phyloP scores from a whole-genome alignment of 192 early-diverging fungal genomes.

The Chytriomyces confervae region DNA sequence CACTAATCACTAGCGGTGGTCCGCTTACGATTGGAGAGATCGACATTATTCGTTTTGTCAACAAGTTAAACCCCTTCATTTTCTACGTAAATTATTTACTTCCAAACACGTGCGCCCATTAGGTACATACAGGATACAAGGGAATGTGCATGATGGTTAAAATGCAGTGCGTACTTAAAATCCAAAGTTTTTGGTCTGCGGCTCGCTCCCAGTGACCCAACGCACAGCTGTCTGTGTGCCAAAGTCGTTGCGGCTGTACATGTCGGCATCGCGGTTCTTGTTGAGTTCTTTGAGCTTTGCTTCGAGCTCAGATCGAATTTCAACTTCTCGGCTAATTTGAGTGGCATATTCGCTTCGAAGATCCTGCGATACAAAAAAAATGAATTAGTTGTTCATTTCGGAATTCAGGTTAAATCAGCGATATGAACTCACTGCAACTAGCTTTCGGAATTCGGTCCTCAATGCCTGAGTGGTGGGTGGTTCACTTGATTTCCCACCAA shows the following conservation, averaged over 20 bases:
- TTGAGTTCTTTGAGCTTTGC: conserved; percentile 5
- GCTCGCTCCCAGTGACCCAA: conserved; percentile 15
- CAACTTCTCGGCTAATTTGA: conserved; percentile 21
- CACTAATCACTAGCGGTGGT: conserved; percentile 58
- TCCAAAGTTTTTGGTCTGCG: conserved; percentile 10
- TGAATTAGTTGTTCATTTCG: not conserved
- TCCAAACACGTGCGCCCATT: too few relatives aligned
- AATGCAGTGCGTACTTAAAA: not conserved
- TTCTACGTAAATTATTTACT: too few relatives aligned
- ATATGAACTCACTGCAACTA: conserved; percentile 33
- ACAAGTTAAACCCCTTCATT: too few relatives aligned
- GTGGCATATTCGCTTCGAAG: conserved; percentile 25
- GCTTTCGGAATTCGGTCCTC: conserved; percentile 47
- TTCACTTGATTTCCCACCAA: conserved; percentile 30
- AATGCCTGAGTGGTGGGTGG: conserved; percentile 29
- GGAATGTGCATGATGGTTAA: too few relatives aligned
- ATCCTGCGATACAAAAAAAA: conserved; percentile 13
- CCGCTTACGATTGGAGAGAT: too few relatives aligned
- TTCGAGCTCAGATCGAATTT: conserved; percentile 23
- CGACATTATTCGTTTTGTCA: too few relatives aligned
- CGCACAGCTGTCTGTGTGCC: conserved; percentile 30
- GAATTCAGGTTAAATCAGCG: not conserved
- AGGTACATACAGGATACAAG: too few relatives aligned
- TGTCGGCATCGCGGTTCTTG: conserved; percentile 17
- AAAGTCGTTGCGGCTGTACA: conserved; percentile 16